Evolutionary conservation across 2,329 filamentous ascomycete species (phyloP).

Genomic region (Monosporascus cannonballus): DNA sequence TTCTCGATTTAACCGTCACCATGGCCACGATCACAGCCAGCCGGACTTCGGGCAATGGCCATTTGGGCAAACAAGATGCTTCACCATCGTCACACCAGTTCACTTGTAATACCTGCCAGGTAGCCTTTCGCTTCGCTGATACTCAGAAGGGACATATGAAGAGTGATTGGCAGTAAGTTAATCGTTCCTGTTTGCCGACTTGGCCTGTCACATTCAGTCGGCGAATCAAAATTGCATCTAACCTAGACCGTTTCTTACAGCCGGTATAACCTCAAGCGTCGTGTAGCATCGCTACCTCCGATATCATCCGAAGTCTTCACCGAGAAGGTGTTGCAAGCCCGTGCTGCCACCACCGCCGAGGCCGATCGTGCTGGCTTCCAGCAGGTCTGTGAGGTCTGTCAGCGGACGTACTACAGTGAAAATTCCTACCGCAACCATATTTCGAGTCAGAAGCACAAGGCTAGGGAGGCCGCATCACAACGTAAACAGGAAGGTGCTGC

Average conservation of each 20-base stretch:
- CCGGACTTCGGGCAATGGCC: constrained; percentile 24
- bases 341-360: constrained; percentile 75
- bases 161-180: constrained; percentile 91
- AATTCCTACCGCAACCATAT: constrained; percentile 94
- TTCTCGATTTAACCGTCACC: constrained; percentile 7
- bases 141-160: constrained; percentile 95
- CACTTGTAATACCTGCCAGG: constrained; percentile 97
- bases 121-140: constrained; percentile 91
- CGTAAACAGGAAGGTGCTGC: constrained; percentile 32
- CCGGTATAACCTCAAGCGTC: constrained; percentile 93
- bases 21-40: constrained; percentile 46
- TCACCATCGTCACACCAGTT: constrained; percentile 67
- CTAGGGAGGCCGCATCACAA: constrained; percentile 50
- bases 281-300: constrained; percentile 83
- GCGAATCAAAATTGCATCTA: constrained; percentile 1
- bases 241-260: constrained; percentile 35
- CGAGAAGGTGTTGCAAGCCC: constrained; percentile 90
- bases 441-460: constrained; percentile 82
- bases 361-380: constrained; percentile 87
- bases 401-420: constrained; percentile 92
- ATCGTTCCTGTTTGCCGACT: constrained; percentile 1
- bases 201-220: too few species aligned
- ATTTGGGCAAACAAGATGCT: constrained; percentile 20
- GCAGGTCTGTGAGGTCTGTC: constrained; percentile 72
- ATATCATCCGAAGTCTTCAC: constrained; percentile 90